These are phyloP conservation scores for Meira miltonrushii DNA, from an alignment of 1,284 basidiomycete genomes.

Conservation along the genomic window DNA sequence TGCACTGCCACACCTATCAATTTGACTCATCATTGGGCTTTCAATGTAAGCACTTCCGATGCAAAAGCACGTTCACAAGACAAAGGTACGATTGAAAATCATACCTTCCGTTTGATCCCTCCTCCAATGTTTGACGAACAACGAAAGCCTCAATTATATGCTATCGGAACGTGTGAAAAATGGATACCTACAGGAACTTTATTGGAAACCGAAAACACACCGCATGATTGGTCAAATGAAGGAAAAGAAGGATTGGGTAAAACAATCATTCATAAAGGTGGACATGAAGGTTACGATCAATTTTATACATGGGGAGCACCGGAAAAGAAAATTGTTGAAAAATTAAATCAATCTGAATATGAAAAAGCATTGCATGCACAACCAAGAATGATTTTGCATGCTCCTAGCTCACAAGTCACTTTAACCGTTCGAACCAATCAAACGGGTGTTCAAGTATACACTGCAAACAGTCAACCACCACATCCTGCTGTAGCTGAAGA, in stretches of 20 bases:
- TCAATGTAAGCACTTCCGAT: constrained; percentile 33
- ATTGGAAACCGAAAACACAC: constrained; percentile 6
- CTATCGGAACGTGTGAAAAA: too few relatives aligned
- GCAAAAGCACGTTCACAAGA: neutral
- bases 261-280: constrained; percentile 20
- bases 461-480: constrained; percentile 27
- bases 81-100: constrained; percentile 23
- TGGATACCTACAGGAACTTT: constrained; percentile 36
- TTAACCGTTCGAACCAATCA: constrained; percentile 39
- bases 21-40: constrained; percentile 50
- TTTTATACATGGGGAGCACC: constrained; percentile 42
- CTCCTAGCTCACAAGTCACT: constrained; percentile 23
- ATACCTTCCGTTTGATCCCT: constrained; percentile 29
- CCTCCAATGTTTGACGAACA: neutral
- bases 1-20: constrained; percentile 39
- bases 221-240: constrained; percentile 18
- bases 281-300: constrained; percentile 36
- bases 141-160: too few relatives aligned
- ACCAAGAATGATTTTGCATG: constrained; percentile 1
- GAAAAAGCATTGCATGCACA: neutral
- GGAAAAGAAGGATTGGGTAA: constrained; percentile 17
- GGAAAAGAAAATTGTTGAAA: too few relatives aligned
- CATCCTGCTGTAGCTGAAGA: neutral
- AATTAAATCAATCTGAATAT: too few relatives aligned
- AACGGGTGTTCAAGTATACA: constrained; percentile 40